Evolutionary conservation across 2,329 filamentous ascomycete genomes (phyloP).

Genomic region (Colletotrichum sp.): DNA sequence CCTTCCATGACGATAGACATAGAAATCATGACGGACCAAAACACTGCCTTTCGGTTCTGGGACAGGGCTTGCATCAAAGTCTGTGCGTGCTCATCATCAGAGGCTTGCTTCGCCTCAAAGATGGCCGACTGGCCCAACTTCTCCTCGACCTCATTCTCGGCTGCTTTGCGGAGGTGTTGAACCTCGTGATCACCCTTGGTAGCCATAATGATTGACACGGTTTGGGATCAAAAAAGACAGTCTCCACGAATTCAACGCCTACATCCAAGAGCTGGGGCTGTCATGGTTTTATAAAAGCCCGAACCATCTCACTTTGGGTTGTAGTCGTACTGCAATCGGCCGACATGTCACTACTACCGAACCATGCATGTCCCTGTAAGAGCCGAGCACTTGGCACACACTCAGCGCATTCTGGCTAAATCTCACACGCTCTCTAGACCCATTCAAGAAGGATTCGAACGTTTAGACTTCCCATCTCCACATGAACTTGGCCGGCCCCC

Average conservation of each 20-base stretch:
- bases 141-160: conserved; percentile 14
- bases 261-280: rapidly evolving
- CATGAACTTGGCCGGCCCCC: background rate
- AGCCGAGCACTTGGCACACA: background rate
- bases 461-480: background rate
- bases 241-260: rapidly evolving
- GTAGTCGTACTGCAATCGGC: background rate
- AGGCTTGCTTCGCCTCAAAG: conserved; percentile 17
- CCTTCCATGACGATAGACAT: conserved; percentile 55
- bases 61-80: conserved; percentile 30
- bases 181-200: background rate
- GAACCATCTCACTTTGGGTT: background rate
- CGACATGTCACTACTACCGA: background rate
- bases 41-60: conserved; percentile 38
- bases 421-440: background rate
- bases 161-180: conserved; percentile 6
- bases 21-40: conserved; percentile 45
- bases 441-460: background rate
- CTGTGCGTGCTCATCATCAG: conserved; percentile 29
- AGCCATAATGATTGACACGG: background rate
- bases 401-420: background rate
- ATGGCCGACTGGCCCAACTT: conserved; percentile 15
- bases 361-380: background rate
- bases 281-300: background rate
- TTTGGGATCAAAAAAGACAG: background rate